Base-by-base conservation (phyloP, 495 filamentous ascomycete species). In the Aspergillus nidulans region DNA sequence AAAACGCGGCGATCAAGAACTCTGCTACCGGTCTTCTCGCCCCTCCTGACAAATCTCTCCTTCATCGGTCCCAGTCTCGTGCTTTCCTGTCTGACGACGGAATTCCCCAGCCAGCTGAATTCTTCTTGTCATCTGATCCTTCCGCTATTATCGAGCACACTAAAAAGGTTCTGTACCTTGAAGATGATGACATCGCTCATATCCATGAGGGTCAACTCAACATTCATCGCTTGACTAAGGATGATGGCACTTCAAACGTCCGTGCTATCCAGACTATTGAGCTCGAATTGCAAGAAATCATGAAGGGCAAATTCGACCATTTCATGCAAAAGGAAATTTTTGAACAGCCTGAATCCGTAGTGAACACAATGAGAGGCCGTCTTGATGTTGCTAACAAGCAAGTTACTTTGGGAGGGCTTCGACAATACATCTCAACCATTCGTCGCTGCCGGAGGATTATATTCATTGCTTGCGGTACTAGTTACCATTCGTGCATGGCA, bases 241-340 rank as follows among this genome's bases (percentile, higher is more conserved):
- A 91, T 64, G 92, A 97, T 75, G 95, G 94, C 49, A 90, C 88
- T 59, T 96, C 91, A 67, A 96, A 96, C 67, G 91, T 97, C 50
- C 91, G 94, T 65, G 88, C 88, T 49, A 98, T 98, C 71, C 94
- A 98, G 79, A 98, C 94, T 40, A 82, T 98, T 51, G 94, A 98
- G 77, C 85, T 98, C 38, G 90, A 98, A 81, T 85, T 98, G 51
- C 94, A 98, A 77, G 94, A 98, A 77, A 98, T 98, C 72, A 98
- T 98, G 94, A 98, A 97, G 84, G 94, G 94, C 67, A 95, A 92
- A 66, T 98, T 97, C 74, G 94, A 98, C 69, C 94, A 98, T 74
- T 98, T 97, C 80, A 98, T 98, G 94, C 95, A 98, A 70, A 98
- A 98, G 81, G 94, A 98, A 70, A 98, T 98, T 66, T 98, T 97